Percentiles rank a stretch among this genome's conserved stretches.
Evolutionary conservation across 306 rosid species (phyloP).

Genomic region (Quercus parvula): DNA sequence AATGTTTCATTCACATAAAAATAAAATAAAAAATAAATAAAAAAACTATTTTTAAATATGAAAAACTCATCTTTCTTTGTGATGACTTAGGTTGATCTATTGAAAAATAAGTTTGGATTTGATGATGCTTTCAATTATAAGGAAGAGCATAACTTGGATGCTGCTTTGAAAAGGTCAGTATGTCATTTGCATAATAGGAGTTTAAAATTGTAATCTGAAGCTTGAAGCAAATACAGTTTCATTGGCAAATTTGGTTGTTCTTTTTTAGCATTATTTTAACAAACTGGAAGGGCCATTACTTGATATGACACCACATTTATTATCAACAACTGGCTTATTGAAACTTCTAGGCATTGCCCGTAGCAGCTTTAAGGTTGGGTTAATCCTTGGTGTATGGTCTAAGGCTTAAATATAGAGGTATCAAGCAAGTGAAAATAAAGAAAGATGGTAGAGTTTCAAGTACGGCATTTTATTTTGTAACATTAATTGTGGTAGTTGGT

Average conservation of each 20-base stretch:
- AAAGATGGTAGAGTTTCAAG: neutral
- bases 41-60: no score
- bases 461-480: neutral
- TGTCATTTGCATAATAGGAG: neutral
- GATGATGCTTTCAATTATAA: neutral
- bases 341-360: neutral
- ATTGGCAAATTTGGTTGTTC: neutral
- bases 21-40: neutral
- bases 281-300: neutral
- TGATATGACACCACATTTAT: neutral
- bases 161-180: no score
- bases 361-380: neutral
- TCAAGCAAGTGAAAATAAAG: neutral
- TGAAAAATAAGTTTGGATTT: slow-evolving; percentile 1
- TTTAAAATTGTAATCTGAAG: neutral
- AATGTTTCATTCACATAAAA: neutral
- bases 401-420: neutral
- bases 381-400: neutral
- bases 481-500: neutral
- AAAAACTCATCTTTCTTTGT: neutral
- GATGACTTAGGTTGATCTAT: slow-evolving; percentile 1
- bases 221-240: neutral
- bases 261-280: neutral
- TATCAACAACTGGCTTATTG: neutral
- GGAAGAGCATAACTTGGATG: no score